phyloP scores from a whole-genome alignment of 345 rosid genomes.

The Populus euphratica region DNA sequence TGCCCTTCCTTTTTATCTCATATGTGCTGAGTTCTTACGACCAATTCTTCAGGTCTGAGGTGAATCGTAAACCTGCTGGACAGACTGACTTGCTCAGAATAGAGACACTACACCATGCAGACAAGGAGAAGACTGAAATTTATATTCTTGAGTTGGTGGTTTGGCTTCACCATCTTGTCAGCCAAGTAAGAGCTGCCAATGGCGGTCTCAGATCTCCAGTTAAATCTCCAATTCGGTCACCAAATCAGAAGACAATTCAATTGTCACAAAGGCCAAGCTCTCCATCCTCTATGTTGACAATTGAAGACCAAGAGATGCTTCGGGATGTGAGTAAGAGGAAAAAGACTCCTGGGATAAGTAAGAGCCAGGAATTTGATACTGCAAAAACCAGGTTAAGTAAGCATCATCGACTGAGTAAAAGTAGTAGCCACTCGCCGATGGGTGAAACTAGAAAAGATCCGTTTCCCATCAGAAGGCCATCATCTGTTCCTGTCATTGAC shows the following conservation, averaged over 20 bases:
- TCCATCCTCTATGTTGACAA: constrained; percentile 47
- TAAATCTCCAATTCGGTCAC: constrained; percentile 85
- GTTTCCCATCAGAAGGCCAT: constrained; percentile 62
- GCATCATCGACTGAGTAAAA: constrained; percentile 84
- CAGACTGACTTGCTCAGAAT: constrained; percentile 78
- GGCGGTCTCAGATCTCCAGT: constrained; percentile 73
- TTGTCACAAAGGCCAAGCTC: constrained; percentile 39
- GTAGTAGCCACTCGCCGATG: constrained; percentile 86
- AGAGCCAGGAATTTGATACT: constrained; percentile 89
- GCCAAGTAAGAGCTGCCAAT: constrained; percentile 65
- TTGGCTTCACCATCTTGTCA: constrained; percentile 87
- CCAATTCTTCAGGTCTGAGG: constrained; percentile 53
- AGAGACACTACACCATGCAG: constrained; percentile 94
- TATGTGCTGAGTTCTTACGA: neutral
- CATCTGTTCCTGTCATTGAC: constrained; percentile 63
- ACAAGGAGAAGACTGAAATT: constrained; percentile 77
- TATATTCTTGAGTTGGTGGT: constrained; percentile 80
- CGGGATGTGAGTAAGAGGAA: constrained; percentile 81
- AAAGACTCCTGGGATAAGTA: constrained; percentile 83
- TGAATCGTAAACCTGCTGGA: constrained; percentile 62
- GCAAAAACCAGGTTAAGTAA: constrained; percentile 55
- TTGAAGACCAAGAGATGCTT: constrained; percentile 94
- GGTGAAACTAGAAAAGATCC: constrained; percentile 52
- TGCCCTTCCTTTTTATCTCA: constrained; percentile 12
- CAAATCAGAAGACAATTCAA: constrained; percentile 53